Conservation (phyloP, 352 stramenopile species). For the Globisporangium emineosum region DNA sequence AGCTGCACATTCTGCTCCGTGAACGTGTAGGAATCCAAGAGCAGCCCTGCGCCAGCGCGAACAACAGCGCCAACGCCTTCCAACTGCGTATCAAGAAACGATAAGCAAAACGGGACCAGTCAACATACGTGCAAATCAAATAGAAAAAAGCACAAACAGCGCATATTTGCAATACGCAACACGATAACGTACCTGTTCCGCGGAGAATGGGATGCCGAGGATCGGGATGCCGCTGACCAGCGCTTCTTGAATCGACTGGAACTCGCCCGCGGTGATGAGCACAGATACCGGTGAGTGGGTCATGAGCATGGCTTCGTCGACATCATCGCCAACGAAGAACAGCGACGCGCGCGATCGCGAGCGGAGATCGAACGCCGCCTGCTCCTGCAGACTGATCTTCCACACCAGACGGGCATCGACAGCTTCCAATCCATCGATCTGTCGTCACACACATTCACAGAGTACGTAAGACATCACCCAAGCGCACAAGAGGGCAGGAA, state of each 20-base stretch:
- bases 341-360: conserved; percentile 40
- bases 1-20: conserved; percentile 30
- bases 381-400: conserved; percentile 54
- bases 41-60: conserved; percentile 47
- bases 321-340: conserved; percentile 46
- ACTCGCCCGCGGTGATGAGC: conserved; percentile 61
- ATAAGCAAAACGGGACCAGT: not conserved
- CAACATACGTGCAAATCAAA: not conserved
- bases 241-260: conserved; percentile 57
- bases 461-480: too few species aligned
- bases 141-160: not conserved
- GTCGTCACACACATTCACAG: not conserved
- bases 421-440: conserved; percentile 60
- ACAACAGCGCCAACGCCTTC: conserved; percentile 64
- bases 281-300: conserved; percentile 31
- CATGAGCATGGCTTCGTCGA: conserved; percentile 48
- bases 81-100: conserved; percentile 23
- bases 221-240: conserved; percentile 59
- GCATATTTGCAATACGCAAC: too few species aligned
- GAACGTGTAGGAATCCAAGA: conserved; percentile 35
- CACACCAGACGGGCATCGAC: conserved; percentile 52
- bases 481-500: too few species aligned
- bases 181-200: conserved; percentile 48
- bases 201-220: conserved; percentile 65
- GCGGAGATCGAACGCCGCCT: conserved; percentile 55